Conservation (phyloP, 305 asterid species). For the Ilex paraguariensis region DNA sequence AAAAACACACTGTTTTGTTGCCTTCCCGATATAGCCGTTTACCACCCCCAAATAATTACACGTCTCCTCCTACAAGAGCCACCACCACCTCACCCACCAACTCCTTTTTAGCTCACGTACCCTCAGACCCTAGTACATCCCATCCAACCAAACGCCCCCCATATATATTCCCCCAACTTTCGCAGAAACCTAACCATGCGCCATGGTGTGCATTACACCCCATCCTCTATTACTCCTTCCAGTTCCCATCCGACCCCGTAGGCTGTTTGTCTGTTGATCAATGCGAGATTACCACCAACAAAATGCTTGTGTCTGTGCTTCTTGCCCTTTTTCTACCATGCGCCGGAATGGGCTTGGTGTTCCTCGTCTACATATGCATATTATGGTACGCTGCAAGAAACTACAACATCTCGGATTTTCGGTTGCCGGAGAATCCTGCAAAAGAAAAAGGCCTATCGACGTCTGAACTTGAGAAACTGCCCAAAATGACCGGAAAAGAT, state of each 20-base stretch:
- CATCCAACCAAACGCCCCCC: no score
- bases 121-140: no score
- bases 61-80: no score
- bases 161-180: conserved; percentile 1
- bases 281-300: not conserved
- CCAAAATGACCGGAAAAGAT: conserved; percentile 51
- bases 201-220: conserved; percentile 14
- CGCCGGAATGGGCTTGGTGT: conserved; percentile 75
- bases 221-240: not conserved
- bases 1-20: no score
- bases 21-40: no score
- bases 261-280: not conserved
- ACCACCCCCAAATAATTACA: no score
- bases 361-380: conserved; percentile 66
- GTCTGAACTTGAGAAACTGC: conserved; percentile 62
- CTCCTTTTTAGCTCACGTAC: not conserved
- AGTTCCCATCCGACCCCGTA: conserved; percentile 6
- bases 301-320: conserved; percentile 64
- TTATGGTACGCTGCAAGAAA: conserved; percentile 53
- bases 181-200: not conserved
- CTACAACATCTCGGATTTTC: conserved; percentile 1
- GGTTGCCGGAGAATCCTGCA: conserved; percentile 22
- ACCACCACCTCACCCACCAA: not conserved
- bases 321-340: conserved; percentile 84
- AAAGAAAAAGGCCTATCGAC: conserved; percentile 41